Evolutionary conservation across 805 yeast genomes (phyloP).

Genomic region (Spathaspora girioi): DNA sequence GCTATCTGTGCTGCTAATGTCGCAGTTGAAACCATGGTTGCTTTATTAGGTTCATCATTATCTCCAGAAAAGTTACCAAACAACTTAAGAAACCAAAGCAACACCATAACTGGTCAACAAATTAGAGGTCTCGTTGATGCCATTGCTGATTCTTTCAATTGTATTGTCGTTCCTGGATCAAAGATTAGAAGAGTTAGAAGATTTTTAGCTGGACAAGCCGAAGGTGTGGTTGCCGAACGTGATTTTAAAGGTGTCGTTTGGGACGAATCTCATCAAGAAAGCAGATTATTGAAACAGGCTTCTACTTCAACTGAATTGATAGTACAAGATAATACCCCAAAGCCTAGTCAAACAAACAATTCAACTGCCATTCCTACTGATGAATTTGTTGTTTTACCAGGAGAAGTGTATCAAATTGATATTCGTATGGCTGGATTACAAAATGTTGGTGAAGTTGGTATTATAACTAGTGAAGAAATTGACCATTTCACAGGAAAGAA

Average conservation of each 20-base stretch:
- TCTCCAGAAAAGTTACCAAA: slow-evolving; percentile 73
- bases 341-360: slow-evolving; percentile 16
- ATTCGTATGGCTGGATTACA: slow-evolving; percentile 70
- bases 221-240: slow-evolving; percentile 85
- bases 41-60: slow-evolving; percentile 68
- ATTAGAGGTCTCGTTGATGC: slow-evolving; percentile 77
- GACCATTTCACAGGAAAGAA: slow-evolving; percentile 64
- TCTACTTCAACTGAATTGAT: slow-evolving; percentile 11
- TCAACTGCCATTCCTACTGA: slow-evolving; percentile 66
- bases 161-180: slow-evolving; percentile 88
- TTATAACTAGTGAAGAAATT: slow-evolving; percentile 63
- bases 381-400: slow-evolving; percentile 68
- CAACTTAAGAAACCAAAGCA: slow-evolving; percentile 37
- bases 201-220: slow-evolving; percentile 94
- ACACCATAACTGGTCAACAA: slow-evolving; percentile 59
- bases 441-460: slow-evolving; percentile 55
- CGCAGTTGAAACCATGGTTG: slow-evolving; percentile 82
- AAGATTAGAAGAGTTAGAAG: slow-evolving; percentile 88
- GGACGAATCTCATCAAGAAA: slow-evolving; percentile 81
- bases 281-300: slow-evolving; percentile 44
- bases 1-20: slow-evolving; percentile 84
- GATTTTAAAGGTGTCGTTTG: slow-evolving; percentile 91
- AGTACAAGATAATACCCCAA: slow-evolving; percentile 4
- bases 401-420: slow-evolving; percentile 86
- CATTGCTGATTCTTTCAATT: slow-evolving; percentile 80